Evolutionary conservation across 345 rosid genomes (phyloP).

Genomic region (Eucalyptus regnans): DNA sequence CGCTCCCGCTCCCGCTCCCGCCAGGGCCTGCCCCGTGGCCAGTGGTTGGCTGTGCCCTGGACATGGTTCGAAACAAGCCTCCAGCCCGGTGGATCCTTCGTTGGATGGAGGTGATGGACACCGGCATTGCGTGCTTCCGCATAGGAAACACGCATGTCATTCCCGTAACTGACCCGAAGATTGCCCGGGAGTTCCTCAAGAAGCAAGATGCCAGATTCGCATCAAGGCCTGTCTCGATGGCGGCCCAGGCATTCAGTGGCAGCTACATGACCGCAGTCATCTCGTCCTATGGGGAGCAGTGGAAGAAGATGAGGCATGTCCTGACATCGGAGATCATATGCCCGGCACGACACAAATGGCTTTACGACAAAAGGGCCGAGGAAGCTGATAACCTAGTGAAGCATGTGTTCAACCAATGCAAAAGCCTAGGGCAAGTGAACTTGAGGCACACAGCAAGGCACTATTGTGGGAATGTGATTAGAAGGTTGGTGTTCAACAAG

Average conservation of each 20-base stretch:
- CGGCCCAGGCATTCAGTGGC: neutral
- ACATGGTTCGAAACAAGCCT: neutral
- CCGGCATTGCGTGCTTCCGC: neutral
- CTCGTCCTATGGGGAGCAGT: neutral
- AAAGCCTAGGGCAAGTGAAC: neutral
- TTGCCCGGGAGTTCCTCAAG: neutral
- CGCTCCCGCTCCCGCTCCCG: neutral
- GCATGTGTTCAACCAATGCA: conserved; percentile 6
- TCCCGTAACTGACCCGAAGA: neutral
- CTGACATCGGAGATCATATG: neutral
- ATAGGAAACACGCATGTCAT: neutral
- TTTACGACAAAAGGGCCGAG: neutral
- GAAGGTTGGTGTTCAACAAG: neutral
- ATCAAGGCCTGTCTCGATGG: neutral
- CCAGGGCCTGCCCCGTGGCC: neutral
- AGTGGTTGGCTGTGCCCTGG: neutral
- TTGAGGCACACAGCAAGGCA: neutral
- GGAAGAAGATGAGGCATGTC: neutral
- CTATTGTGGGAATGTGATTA: neutral
- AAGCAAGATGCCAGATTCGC: neutral
- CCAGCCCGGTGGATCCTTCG: neutral
- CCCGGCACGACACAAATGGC: neutral
- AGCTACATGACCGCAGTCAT: conserved; percentile 1
- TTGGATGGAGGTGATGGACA: neutral
- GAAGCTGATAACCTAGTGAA: neutral